These are phyloP conservation scores for Ceratocystis cacaofunesta DNA, from an alignment of 2,329 filamentous ascomycete species.

Conservation along the genomic window DNA sequence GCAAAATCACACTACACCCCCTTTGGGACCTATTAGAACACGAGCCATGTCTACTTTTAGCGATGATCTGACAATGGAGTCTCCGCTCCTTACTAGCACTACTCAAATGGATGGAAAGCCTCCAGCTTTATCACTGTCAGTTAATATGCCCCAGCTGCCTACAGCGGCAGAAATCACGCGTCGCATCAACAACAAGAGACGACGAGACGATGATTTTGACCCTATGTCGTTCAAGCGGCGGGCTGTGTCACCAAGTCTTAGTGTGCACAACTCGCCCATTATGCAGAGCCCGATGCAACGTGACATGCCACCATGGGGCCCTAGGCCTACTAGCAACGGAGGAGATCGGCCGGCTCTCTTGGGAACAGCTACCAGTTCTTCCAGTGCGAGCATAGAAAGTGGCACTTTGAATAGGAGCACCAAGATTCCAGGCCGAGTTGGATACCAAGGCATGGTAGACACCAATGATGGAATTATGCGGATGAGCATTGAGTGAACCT, in stretches of 20 bases:
- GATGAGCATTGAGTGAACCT: constrained; percentile 73
- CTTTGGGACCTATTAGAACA: constrained; percentile 47
- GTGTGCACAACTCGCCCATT: constrained; percentile 76
- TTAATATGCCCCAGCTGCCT: constrained; percentile 30
- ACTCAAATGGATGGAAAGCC: constrained; percentile 3
- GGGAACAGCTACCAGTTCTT: constrained; percentile 26
- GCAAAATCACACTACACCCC: constrained; percentile 39
- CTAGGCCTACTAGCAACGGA: constrained; percentile 46
- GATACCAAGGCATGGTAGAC: constrained; percentile 85
- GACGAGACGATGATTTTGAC: constrained; percentile 82
- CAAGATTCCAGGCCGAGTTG: constrained; percentile 47
- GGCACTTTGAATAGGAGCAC: constrained; percentile 31
- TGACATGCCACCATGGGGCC: constrained; percentile 58
- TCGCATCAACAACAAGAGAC: constrained; percentile 67
- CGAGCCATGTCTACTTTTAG: constrained; percentile 46
- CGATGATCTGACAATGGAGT: constrained; percentile 61
- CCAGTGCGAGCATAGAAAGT: constrained; percentile 29
- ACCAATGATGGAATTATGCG: constrained; percentile 93
- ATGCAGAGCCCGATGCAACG: constrained; percentile 70
- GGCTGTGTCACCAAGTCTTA: constrained; percentile 83
- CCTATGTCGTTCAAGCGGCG: constrained; percentile 76
- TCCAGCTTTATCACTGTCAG: constrained; percentile 11
- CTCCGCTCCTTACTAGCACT: constrained; percentile 31
- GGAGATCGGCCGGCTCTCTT: background rate
- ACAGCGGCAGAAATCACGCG: constrained; percentile 61